A percentile compares a stretch with the other conserved stretches of the same genome.
Evolutionary conservation across 208 protist genomes (phyloP).

Genomic region (Trypanosoma theileri): DNA sequence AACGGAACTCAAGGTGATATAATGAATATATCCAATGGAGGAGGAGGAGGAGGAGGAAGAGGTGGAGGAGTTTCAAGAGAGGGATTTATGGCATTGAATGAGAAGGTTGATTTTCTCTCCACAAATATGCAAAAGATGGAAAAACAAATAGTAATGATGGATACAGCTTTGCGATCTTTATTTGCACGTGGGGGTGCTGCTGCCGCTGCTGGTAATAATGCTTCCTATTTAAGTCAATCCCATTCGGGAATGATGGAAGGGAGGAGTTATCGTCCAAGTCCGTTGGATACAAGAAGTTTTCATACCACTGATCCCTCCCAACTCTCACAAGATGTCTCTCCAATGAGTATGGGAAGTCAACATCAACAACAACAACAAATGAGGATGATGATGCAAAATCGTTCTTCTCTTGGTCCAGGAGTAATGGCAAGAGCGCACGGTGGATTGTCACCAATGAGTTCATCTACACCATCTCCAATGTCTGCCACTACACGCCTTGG

Average conservation of each 20-base stretch:
- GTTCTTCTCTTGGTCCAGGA: not conserved
- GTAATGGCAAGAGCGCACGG: not conserved
- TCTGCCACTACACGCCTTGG: not conserved
- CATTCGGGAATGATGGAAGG: not conserved
- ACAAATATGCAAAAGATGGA: slow-evolving; percentile 41
- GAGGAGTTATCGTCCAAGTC: not conserved
- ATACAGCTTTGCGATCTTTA: slow-evolving; percentile 18
- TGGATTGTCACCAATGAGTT: not conserved
- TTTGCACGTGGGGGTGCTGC: slow-evolving; percentile 4
- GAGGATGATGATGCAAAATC: not conserved
- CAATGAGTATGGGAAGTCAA: slow-evolving; percentile 2
- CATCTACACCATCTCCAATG: not conserved
- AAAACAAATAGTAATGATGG: slow-evolving; percentile 37
- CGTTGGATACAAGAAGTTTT: slow-evolving; percentile 1
- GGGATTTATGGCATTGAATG: slow-evolving; percentile 42
- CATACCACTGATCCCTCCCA: not conserved
- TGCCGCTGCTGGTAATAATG: not conserved
- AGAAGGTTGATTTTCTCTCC: slow-evolving; percentile 36
- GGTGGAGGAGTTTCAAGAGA: slow-evolving; percentile 18
- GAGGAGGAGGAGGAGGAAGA: too few relatives aligned
- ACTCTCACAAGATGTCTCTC: not conserved
- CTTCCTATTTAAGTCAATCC: not conserved
- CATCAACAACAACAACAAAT: slow-evolving; percentile 1
- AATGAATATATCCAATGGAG: not conserved
- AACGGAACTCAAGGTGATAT: not conserved